Percentiles rank a stretch among this genome's conserved stretches.
phyloP scores from a whole-genome alignment of 257 asterid species.

The Nicotiana noctiflora region DNA sequence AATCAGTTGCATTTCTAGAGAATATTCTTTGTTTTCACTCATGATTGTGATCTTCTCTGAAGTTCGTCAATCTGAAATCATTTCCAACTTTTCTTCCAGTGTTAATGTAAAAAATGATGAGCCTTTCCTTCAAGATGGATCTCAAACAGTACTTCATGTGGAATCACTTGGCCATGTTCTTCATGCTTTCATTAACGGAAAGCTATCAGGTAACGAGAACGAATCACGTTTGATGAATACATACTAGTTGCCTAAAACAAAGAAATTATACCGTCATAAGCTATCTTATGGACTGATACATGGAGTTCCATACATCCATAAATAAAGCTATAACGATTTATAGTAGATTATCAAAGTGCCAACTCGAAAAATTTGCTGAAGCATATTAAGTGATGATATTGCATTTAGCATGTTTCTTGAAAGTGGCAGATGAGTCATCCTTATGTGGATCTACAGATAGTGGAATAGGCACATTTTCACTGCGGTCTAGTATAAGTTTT shows the following conservation, averaged over 20 bases:
- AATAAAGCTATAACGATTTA: background rate
- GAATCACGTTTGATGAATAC: background rate
- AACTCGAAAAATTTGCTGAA: background rate
- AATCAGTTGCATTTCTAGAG: background rate
- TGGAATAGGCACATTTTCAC: background rate
- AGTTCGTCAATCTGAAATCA: background rate
- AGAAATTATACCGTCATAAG: background rate
- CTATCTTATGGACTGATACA: background rate
- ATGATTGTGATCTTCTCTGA: background rate
- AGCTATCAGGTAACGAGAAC: conserved; percentile 59
- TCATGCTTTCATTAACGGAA: conserved; percentile 57
- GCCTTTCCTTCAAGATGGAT: conserved; percentile 52
- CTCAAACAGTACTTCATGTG: conserved; percentile 57
- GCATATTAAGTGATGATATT: background rate
- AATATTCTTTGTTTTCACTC: background rate
- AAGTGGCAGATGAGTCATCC: background rate
- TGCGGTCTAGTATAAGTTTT: background rate
- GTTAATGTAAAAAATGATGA: conserved; percentile 40
- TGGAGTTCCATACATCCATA: background rate
- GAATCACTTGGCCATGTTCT: conserved; percentile 72
- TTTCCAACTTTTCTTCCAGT: conserved; percentile 28
- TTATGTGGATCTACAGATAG: background rate
- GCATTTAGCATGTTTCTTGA: background rate
- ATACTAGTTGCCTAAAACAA: background rate
- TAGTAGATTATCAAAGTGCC: background rate